These are phyloP conservation scores for Lactarius quietus DNA, from an alignment of 768 basidiomycete species.

Conservation along the genomic window DNA sequence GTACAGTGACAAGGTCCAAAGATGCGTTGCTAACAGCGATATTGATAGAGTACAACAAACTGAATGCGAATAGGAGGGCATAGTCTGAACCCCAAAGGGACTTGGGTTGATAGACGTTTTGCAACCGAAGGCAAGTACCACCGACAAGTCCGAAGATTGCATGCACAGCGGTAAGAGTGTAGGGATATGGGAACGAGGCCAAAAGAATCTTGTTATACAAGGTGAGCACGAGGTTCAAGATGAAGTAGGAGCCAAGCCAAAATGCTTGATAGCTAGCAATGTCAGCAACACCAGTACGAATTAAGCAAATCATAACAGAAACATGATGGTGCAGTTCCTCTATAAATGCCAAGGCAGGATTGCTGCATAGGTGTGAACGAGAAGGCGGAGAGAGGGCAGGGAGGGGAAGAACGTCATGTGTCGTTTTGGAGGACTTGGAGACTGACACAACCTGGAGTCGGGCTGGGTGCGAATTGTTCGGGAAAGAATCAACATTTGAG, in stretches of 20 bases:
- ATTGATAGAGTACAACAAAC: slow-evolving; percentile 88
- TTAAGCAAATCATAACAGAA: not conserved
- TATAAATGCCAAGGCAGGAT: not conserved
- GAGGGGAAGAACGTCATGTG: slow-evolving; percentile 15
- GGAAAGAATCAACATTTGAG: not conserved
- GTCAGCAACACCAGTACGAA: not conserved
- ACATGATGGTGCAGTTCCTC: not conserved
- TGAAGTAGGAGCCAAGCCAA: slow-evolving; percentile 84
- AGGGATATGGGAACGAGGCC: slow-evolving; percentile 91
- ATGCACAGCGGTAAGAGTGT: slow-evolving; percentile 90
- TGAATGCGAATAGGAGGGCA: slow-evolving; percentile 72
- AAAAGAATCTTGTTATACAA: slow-evolving; percentile 95
- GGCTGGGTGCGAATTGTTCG: not conserved
- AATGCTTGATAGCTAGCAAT: slow-evolving; percentile 29
- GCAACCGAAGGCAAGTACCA: slow-evolving; percentile 59
- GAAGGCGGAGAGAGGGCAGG: slow-evolving; percentile 15
- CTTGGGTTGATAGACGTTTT: slow-evolving; percentile 56
- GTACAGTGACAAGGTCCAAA: slow-evolving; percentile 82
- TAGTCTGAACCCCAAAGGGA: slow-evolving; percentile 50
- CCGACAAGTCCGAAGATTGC: slow-evolving; percentile 84
- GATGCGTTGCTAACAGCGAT: slow-evolving; percentile 94
- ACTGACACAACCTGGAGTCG: not conserved
- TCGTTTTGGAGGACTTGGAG: not conserved
- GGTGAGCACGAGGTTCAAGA: slow-evolving; percentile 87
- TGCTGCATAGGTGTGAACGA: not conserved